Conservation (phyloP, 2,329 filamentous ascomycete genomes). For the Lasiodiplodia sp. region DNA sequence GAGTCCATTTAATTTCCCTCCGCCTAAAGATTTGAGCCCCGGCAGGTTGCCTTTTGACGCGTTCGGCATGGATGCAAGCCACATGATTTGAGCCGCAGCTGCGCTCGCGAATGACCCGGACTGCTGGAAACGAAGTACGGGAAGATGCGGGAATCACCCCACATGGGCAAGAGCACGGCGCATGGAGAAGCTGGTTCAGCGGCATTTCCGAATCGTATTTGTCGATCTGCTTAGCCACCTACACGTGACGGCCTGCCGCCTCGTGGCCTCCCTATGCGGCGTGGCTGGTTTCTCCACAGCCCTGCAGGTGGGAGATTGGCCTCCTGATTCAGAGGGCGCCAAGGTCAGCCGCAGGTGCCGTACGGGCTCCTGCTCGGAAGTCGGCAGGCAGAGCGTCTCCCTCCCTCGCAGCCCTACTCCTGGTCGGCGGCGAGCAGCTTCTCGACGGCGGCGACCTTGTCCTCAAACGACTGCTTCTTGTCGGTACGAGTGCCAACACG, state of each 20-base stretch:
- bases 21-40: background rate
- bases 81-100: background rate
- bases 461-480: constrained; percentile 80
- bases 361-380: constrained; percentile 15
- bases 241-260: constrained; percentile 8
- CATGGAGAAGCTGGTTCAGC: constrained; percentile 20
- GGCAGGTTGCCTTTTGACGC: background rate
- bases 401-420: background rate
- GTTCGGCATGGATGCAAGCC: background rate
- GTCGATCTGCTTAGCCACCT: constrained; percentile 10
- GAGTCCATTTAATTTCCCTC: constrained; percentile 14
- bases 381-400: background rate
- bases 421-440: constrained; percentile 16
- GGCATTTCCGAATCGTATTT: constrained; percentile 25
- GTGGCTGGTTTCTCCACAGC: constrained; percentile 17
- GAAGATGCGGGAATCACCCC: constrained; percentile 26
- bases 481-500: constrained; percentile 85
- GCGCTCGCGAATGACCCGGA: background rate
- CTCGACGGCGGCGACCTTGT: constrained; percentile 73
- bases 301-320: constrained; percentile 11
- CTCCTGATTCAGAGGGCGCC: constrained; percentile 20
- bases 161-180: constrained; percentile 21
- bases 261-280: constrained; percentile 20
- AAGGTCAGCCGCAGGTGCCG: constrained; percentile 10
- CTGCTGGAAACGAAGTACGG: constrained; percentile 23